Evolutionary conservation across 768 basidiomycete species (phyloP).

Genomic region (Rhodotorula paludigena): DNA sequence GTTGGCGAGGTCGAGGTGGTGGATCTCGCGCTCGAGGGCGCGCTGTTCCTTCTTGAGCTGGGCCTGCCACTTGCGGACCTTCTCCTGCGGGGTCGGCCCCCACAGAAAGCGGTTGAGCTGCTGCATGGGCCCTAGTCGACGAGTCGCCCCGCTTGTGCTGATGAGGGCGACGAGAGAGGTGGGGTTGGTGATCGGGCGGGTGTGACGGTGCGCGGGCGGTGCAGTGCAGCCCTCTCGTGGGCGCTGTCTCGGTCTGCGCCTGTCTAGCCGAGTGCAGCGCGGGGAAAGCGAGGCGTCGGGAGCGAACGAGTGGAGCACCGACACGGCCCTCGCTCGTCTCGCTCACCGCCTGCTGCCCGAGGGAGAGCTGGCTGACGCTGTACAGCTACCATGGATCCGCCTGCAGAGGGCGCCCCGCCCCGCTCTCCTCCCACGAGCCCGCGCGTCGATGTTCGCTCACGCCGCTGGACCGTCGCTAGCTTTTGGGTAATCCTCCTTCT

Average conservation of each 20-base stretch:
- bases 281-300: too few species aligned
- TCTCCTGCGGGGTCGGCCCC: conserved; percentile 93
- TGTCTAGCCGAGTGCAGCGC: too few species aligned
- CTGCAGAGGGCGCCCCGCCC: not conserved
- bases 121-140: conserved; percentile 39
- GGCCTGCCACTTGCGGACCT: conserved; percentile 81
- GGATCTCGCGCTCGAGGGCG: conserved; percentile 84
- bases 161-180: not conserved
- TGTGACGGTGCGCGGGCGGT: not conserved
- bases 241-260: too few species aligned
- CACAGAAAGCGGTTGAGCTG: conserved; percentile 81
- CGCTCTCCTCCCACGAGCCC: not conserved
- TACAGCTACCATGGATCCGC: not conserved
- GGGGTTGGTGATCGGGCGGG: not conserved
- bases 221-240: too few species aligned
- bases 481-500: conserved; percentile 74
- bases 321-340: not conserved
- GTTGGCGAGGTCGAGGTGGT: conserved; percentile 76
- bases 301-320: too few species aligned
- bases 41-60: conserved; percentile 78
- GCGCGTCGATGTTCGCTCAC: conserved; percentile 44
- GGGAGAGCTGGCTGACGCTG: not conserved
- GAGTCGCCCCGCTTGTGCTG: not conserved
- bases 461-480: conserved; percentile 62
- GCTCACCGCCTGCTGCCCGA: not conserved